Percentiles rank a stretch among this genome's conserved stretches.
Evolutionary conservation across 2,329 filamentous ascomycete species (phyloP).

Genomic region (Monosporascus sp.): DNA sequence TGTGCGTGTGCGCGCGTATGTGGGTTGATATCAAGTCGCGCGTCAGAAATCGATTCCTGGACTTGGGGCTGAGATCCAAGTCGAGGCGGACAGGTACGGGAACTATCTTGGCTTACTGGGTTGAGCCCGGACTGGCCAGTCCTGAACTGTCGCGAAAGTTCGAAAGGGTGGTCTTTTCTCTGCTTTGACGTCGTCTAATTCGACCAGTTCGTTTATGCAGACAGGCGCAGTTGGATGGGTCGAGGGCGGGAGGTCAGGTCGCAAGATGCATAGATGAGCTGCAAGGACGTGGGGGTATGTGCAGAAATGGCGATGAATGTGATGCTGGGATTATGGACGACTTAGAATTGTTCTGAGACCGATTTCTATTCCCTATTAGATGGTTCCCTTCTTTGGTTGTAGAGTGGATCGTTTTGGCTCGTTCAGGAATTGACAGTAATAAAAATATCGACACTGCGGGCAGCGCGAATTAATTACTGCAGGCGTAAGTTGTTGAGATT

Average conservation of each 20-base stretch:
- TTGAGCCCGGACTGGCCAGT: constrained; percentile 3
- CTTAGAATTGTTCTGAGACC: neutral
- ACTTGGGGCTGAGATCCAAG: neutral
- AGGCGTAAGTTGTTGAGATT: neutral
- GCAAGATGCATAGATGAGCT: constrained; percentile 14
- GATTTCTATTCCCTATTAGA: neutral
- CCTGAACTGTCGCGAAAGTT: constrained; percentile 8
- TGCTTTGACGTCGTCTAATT: neutral
- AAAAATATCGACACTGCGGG: too few relatives aligned
- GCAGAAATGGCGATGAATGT: constrained; percentile 20
- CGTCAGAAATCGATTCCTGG: neutral
- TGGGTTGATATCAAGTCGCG: constrained; percentile 1
- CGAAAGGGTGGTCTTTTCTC: neutral
- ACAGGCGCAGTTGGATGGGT: neutral
- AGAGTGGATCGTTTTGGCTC: neutral
- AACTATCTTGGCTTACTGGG: constrained; percentile 8
- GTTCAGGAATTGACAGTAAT: too few relatives aligned
- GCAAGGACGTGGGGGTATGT: constrained; percentile 35
- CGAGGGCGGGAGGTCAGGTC: constrained; percentile 1
- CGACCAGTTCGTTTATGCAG: constrained; percentile 1
- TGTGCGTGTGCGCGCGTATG: neutral
- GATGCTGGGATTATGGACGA: neutral
- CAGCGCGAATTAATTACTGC: too few relatives aligned
- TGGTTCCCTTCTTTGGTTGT: neutral
- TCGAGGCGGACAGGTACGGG: neutral